Conservation (phyloP, 202 grass and related monocot genomes). For the Miscanthus sacchariflorus region DNA sequence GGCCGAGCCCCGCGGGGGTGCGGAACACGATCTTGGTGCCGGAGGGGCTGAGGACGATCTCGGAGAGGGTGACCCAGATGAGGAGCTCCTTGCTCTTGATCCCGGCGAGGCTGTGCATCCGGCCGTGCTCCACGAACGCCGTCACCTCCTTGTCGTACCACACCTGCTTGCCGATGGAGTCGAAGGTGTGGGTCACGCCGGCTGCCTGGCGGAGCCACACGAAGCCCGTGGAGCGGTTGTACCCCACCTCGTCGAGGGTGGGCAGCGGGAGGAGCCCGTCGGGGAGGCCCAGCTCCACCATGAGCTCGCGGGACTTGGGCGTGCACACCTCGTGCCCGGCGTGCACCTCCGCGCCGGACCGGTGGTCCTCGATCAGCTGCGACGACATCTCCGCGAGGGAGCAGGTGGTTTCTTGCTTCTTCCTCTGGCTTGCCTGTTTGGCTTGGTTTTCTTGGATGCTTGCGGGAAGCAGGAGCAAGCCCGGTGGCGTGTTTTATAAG, state of each 20-base stretch:
- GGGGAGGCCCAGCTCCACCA: slow-evolving; percentile 67
- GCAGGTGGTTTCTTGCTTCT: background rate
- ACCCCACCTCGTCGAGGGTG: slow-evolving; percentile 55
- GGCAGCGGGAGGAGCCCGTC: slow-evolving; percentile 60
- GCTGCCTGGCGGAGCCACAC: slow-evolving; percentile 67
- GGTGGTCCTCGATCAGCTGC: slow-evolving; percentile 58
- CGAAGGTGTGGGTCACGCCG: slow-evolving; percentile 61
- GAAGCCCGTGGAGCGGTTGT: slow-evolving; percentile 63
- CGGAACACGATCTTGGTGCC: slow-evolving; percentile 62
- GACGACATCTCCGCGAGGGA: slow-evolving; percentile 52
- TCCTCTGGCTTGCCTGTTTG: background rate
- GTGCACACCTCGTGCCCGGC: slow-evolving; percentile 46
- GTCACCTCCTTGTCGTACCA: slow-evolving; percentile 64
- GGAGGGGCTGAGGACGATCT: slow-evolving; percentile 61
- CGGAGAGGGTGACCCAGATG: slow-evolving; percentile 70
- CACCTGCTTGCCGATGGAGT: slow-evolving; percentile 67
- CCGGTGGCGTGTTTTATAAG: slow-evolving; percentile 17
- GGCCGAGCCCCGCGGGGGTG: slow-evolving; percentile 61
- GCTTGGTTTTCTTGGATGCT: background rate
- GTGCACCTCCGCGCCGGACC: slow-evolving; percentile 63
- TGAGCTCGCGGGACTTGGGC: slow-evolving; percentile 51
- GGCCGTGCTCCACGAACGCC: slow-evolving; percentile 58
- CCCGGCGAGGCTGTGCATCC: slow-evolving; percentile 56
- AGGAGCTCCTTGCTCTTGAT: slow-evolving; percentile 73
- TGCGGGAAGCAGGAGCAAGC: background rate